Conservation (phyloP, 805 yeast genomes). For the Kodamaea laetipori region DNA sequence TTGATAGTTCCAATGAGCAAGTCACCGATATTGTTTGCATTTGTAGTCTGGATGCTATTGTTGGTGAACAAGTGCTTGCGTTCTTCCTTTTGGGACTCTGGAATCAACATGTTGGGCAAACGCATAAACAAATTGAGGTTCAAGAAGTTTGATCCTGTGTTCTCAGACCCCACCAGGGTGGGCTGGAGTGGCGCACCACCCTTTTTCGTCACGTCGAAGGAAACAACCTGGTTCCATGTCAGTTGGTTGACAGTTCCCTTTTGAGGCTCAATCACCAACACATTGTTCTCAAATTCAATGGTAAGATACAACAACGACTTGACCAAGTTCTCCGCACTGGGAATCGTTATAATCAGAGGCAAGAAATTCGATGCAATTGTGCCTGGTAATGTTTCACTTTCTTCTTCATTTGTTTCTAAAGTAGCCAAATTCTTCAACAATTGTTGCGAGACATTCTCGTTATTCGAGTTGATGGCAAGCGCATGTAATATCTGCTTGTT, state of each 20-base stretch:
- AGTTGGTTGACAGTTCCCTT: slow-evolving; percentile 79
- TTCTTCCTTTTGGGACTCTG: slow-evolving; percentile 36
- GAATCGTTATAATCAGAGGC: slow-evolving; percentile 57
- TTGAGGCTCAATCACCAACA: slow-evolving; percentile 82
- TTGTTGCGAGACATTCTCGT: slow-evolving; percentile 27
- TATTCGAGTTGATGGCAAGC: slow-evolving; percentile 55
- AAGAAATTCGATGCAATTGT: slow-evolving; percentile 40
- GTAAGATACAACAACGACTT: slow-evolving; percentile 80
- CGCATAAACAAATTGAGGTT: slow-evolving; percentile 78
- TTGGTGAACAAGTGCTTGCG: slow-evolving; percentile 36
- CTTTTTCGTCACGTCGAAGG: slow-evolving; percentile 74
- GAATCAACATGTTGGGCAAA: slow-evolving; percentile 65
- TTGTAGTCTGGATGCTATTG: slow-evolving; percentile 14
- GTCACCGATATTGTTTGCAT: slow-evolving; percentile 54
- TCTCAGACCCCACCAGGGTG: slow-evolving; percentile 10
- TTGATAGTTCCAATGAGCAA: slow-evolving; percentile 73
- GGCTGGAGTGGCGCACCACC: slow-evolving; percentile 18
- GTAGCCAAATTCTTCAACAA: slow-evolving; percentile 17
- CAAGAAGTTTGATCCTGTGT: slow-evolving; percentile 52
- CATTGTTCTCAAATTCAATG: slow-evolving; percentile 92
- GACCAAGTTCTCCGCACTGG: slow-evolving; percentile 52
- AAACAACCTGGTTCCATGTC: slow-evolving; percentile 83
- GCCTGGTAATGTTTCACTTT: slow-evolving; percentile 29
- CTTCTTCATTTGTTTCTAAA: slow-evolving; percentile 13
- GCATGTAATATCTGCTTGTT: slow-evolving; percentile 66